Evolutionary conservation across 345 rosid genomes (phyloP).

Genomic region (Gossypium turneri): DNA sequence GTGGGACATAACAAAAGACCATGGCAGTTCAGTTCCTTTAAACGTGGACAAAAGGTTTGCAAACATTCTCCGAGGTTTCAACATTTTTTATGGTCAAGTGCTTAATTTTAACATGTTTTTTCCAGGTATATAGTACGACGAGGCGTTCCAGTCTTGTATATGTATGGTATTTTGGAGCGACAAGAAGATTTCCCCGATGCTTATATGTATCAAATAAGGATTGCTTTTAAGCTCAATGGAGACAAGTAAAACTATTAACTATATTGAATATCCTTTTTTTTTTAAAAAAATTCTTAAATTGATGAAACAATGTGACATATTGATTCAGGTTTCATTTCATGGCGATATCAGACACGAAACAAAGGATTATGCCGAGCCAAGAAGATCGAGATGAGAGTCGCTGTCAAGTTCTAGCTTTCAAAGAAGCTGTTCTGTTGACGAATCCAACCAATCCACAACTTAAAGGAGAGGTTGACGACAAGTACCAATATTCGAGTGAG

Average conservation of each 20-base stretch:
- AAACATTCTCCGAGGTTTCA: background rate
- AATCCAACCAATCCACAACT: conserved; percentile 45
- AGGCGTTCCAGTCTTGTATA: conserved; percentile 61
- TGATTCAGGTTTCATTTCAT: conserved; percentile 63
- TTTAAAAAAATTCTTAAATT: too few relatives aligned
- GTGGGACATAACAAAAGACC: conserved; percentile 40
- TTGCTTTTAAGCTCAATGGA: conserved; percentile 67
- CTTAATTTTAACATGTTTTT: background rate
- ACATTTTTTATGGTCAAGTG: background rate
- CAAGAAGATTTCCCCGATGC: conserved; percentile 75
- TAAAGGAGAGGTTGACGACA: conserved; percentile 92
- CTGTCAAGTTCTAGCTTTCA: conserved; percentile 51
- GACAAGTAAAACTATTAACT: conserved; percentile 36
- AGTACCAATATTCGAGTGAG: conserved; percentile 69
- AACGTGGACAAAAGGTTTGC: conserved; percentile 80
- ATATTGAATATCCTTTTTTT: background rate
- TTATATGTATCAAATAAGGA: conserved; percentile 82
- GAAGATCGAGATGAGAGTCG: conserved; percentile 36
- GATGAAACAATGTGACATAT: background rate
- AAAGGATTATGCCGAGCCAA: conserved; percentile 63
- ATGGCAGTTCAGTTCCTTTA: conserved; percentile 45
- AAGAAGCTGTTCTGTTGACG: conserved; percentile 86
- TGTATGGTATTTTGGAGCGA: conserved; percentile 68
- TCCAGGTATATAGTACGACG: conserved; percentile 65
- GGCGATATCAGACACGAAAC: conserved; percentile 70